These are phyloP conservation scores for Ustilago bromivora DNA, from an alignment of 1,284 basidiomycete species.

Conservation along the genomic window DNA sequence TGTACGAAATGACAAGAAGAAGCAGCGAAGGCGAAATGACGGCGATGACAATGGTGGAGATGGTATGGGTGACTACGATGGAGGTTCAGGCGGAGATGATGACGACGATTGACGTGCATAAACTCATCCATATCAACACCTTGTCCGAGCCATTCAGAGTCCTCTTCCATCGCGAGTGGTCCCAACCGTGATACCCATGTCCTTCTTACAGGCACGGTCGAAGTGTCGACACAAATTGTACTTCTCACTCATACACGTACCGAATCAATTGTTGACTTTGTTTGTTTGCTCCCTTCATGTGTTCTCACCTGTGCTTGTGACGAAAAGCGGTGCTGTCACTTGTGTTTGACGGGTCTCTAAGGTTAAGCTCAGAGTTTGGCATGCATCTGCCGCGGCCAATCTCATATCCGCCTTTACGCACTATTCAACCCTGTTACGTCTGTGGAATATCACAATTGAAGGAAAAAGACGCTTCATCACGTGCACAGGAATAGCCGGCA, in stretches of 20 bases:
- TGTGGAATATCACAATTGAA: background rate
- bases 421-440: background rate
- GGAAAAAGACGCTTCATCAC: conserved; percentile 7
- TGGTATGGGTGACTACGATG: conserved; percentile 40
- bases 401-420: background rate
- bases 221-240: background rate
- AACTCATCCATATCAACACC: background rate
- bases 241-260: background rate
- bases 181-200: background rate
- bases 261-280: background rate
- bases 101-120: conserved; percentile 38
- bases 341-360: background rate
- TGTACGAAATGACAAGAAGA: conserved; percentile 62
- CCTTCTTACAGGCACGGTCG: background rate
- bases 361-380: conserved; percentile 17
- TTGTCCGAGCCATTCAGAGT: too few species aligned
- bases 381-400: background rate
- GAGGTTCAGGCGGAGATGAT: conserved; percentile 41
- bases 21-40: conserved; percentile 41
- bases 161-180: background rate
- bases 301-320: background rate
- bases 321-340: background rate
- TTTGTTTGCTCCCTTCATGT: background rate
- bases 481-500: conserved; percentile 23
- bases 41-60: conserved; percentile 28